These are phyloP conservation scores for Inga oerstediana DNA, from an alignment of 306 rosid genomes.

Conservation along the genomic window DNA sequence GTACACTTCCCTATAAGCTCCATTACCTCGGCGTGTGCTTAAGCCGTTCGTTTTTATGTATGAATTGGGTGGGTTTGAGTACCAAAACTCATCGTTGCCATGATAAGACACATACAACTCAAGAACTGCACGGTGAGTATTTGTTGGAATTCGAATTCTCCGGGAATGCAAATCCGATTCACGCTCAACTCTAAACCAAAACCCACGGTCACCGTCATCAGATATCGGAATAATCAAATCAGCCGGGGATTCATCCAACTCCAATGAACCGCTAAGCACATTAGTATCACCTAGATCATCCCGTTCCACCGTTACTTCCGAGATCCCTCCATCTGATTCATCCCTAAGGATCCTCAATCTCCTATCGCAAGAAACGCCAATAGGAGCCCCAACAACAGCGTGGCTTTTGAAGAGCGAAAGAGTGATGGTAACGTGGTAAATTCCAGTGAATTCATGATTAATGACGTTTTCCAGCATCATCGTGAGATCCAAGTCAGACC, in stretches of 20 bases:
- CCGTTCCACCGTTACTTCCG: background rate
- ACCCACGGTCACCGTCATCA: slow-evolving; percentile 60
- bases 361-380: slow-evolving; percentile 11
- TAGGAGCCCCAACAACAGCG: slow-evolving; percentile 33
- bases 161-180: slow-evolving; percentile 37
- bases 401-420: slow-evolving; percentile 41
- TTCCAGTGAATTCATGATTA: slow-evolving; percentile 60
- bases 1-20: slow-evolving; percentile 72
- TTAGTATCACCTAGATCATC: background rate
- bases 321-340: slow-evolving; percentile 8
- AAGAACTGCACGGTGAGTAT: slow-evolving; percentile 57
- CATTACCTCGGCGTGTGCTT: slow-evolving; percentile 65
- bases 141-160: slow-evolving; percentile 57
- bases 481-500: slow-evolving; percentile 49
- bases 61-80: slow-evolving; percentile 74
- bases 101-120: slow-evolving; percentile 76
- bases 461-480: slow-evolving; percentile 82
- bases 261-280: background rate
- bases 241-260: slow-evolving; percentile 48
- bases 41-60: slow-evolving; percentile 59
- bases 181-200: slow-evolving; percentile 66
- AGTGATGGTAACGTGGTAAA: slow-evolving; percentile 60
- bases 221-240: slow-evolving; percentile 80
- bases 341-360: slow-evolving; percentile 34
- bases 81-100: slow-evolving; percentile 93